Evolutionary conservation across 305 asterid genomes (phyloP).

Genomic region (Solanum hybrid): DNA sequence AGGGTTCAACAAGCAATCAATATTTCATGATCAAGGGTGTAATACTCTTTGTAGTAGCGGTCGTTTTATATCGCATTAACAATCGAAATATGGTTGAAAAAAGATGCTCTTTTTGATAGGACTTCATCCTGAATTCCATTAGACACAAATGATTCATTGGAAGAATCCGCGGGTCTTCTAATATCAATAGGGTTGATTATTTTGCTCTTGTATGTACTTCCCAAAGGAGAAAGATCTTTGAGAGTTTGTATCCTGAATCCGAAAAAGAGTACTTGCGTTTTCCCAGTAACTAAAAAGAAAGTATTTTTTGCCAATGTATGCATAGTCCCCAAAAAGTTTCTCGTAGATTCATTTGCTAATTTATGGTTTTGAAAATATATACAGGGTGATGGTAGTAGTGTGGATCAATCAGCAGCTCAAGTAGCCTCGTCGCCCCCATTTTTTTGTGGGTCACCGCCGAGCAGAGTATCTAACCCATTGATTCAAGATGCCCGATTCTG

Average conservation of each 20-base stretch:
- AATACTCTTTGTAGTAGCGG: background rate
- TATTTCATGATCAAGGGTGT: background rate
- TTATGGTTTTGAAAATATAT: background rate
- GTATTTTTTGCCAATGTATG: background rate
- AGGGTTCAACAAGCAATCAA: too few relatives aligned
- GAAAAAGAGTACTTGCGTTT: background rate
- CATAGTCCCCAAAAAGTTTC: background rate
- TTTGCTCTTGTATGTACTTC: background rate
- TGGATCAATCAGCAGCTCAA: slow-evolving; percentile 40
- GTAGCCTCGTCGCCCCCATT: slow-evolving; percentile 94
- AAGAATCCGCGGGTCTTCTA: background rate
- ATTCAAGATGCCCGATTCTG: slow-evolving; percentile 79
- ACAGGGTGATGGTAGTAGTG: slow-evolving; percentile 46
- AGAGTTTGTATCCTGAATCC: background rate
- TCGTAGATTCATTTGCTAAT: background rate
- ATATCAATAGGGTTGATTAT: too few relatives aligned
- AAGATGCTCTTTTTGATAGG: background rate
- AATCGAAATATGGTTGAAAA: background rate
- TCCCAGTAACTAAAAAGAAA: background rate
- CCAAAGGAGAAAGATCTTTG: background rate
- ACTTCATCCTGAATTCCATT: background rate
- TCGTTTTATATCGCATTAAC: background rate
- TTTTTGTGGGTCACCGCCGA: slow-evolving; percentile 99
- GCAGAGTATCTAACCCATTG: slow-evolving; percentile 97
- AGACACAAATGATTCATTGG: background rate